Conservation (phyloP, 2,329 filamentous ascomycete genomes). For the Colletotrichum endophyticum region DNA sequence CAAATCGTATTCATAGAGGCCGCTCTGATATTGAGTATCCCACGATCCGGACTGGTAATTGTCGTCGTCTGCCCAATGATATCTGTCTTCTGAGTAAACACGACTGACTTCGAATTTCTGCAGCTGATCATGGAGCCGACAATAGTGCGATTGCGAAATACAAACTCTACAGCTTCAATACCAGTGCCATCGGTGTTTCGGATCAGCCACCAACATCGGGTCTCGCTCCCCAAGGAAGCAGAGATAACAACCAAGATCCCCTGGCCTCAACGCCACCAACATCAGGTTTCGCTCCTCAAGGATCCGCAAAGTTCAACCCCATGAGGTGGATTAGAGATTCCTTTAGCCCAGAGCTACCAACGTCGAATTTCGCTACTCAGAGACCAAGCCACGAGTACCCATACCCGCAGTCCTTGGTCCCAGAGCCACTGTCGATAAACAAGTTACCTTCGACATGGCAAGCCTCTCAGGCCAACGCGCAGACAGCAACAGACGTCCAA, state of each 20-base stretch:
- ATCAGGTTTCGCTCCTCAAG: neutral
- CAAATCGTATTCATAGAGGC: neutral
- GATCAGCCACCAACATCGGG: neutral
- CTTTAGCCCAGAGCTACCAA: neutral
- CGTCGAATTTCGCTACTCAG: neutral
- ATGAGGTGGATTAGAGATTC: neutral
- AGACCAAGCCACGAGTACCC: neutral
- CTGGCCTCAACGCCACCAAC: neutral
- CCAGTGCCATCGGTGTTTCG: neutral
- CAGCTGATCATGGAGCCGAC: neutral
- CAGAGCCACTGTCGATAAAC: neutral
- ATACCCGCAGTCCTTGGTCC: neutral
- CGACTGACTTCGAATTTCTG: neutral
- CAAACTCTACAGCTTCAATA: neutral
- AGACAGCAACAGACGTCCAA: neutral
- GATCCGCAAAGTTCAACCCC: neutral
- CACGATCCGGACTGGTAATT: neutral
- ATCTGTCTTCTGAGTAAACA: neutral
- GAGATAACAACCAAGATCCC: neutral
- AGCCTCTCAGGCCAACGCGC: neutral
- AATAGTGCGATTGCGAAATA: neutral
- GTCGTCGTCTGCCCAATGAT: neutral
- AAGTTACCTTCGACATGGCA: neutral
- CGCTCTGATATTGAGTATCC: neutral
- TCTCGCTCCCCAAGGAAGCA: neutral